Base-by-base conservation (phyloP, 2,329 filamentous ascomycete genomes). In the Lasiodiplodia hormozganensis region DNA sequence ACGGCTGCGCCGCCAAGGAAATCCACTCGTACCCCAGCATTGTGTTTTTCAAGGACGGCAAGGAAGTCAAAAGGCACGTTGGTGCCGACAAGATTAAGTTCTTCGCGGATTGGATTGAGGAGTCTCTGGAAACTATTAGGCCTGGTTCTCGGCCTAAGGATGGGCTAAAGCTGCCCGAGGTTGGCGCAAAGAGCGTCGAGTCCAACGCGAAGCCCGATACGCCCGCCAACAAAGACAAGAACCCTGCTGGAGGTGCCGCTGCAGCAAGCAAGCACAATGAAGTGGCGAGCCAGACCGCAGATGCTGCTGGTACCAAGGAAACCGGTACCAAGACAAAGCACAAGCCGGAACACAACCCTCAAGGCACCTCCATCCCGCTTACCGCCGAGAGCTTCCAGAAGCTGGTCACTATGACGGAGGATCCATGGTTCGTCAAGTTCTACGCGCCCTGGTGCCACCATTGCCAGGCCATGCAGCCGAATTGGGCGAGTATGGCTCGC, bases 391-490 rank as follows among this genome's bases (percentile, higher is more conserved):
- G 85, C 71, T 99, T 99, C 83, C 91, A 96, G 77, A 89, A 88
- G 69, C 84, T 91, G 47, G 94, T 99, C 57, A 97, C 93, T 3
- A 92, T 90, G 78, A 94, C 93, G 0, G 89, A 92, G 71, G 94
- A 98, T 71, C 91, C 94, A 6, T 99, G 96, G 96, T 97, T 99
- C 77, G 89, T 99, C 85, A 99, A 99, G 81, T 98, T 99, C 79
- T 98, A 97, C 78, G 94, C 93, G 21, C 96, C 96, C 6, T 98
- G 95, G 96, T 99, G 96, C 79, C 89, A 90, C 73, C 96, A 99
- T 81, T 99, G 96, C 80, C 92, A 97, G 81, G 92, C 92, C 47
- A 89, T 99, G 86, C 93, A 92, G 43, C 92, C 96, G 2, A 94
- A 89, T 71, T 99, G 96, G 96, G 85, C 89, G 70, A 92, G 95